Evolutionary conservation across 331 rosid genomes (phyloP).

Genomic region (Cucumis variabilis): DNA sequence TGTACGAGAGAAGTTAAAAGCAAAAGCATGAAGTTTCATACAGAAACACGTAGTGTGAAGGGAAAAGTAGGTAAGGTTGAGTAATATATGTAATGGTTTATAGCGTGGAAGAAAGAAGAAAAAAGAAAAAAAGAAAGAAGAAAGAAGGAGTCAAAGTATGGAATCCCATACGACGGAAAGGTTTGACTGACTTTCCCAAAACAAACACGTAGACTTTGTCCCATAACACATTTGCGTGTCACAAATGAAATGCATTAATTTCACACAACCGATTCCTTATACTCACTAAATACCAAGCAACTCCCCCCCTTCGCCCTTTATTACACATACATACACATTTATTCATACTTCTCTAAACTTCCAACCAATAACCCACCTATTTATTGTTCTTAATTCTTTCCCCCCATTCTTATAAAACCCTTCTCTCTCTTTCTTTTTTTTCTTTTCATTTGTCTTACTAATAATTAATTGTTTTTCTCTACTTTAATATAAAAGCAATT

Average conservation of each 20-base stretch:
- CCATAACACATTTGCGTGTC: not conserved
- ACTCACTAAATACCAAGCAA: not conserved
- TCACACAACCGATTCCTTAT: not conserved
- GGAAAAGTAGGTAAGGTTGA: not conserved
- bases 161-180: not conserved
- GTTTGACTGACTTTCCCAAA: not conserved
- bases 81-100: too few species aligned
- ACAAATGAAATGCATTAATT: not conserved
- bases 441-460: too few species aligned
- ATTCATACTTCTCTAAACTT: not conserved
- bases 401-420: not conserved
- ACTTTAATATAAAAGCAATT: too few species aligned
- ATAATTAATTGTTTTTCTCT: too few species aligned
- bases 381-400: slow-evolving; percentile 1
- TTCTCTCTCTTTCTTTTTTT: too few species aligned
- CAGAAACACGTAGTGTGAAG: too few species aligned
- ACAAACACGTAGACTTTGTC: not conserved
- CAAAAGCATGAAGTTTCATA: too few species aligned
- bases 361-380: slow-evolving; percentile 3
- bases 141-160: not conserved
- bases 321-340: not conserved
- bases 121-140: too few species aligned
- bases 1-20: too few species aligned
- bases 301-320: not conserved
- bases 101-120: too few species aligned